A percentile compares a stretch with the other conserved stretches of the same genome.
Evolutionary conservation across 1,284 basidiomycete genomes (phyloP).

Genomic region (Thelephora terrestris): DNA sequence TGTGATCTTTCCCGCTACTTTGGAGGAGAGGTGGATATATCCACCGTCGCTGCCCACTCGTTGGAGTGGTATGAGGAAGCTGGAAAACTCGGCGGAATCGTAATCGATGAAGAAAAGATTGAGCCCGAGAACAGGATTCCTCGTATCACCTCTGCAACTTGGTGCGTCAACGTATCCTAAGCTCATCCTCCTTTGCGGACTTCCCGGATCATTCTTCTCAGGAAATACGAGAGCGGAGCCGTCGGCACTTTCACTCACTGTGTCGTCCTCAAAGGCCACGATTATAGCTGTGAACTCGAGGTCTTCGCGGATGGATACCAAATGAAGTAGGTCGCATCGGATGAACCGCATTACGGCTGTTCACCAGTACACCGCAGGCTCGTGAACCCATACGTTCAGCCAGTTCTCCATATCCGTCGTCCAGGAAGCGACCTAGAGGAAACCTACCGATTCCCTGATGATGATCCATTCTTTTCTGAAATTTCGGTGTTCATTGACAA

Average conservation of each 20-base stretch:
- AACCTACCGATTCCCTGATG: constrained; percentile 65
- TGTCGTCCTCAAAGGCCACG: constrained; percentile 79
- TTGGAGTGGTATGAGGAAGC: constrained; percentile 89
- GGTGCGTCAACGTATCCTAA: constrained; percentile 31
- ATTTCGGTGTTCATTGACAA: constrained; percentile 79
- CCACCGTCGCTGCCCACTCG: constrained; percentile 76
- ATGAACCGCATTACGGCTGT: background rate
- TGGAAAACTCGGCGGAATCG: constrained; percentile 74
- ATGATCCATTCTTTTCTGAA: constrained; percentile 91
- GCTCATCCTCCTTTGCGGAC: background rate
- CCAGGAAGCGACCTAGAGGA: constrained; percentile 83
- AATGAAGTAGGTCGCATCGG: constrained; percentile 43
- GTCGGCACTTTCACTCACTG: constrained; percentile 86
- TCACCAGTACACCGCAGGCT: constrained; percentile 38
- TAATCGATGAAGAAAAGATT: constrained; percentile 74
- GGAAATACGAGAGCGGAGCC: constrained; percentile 91
- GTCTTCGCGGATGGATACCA: constrained; percentile 85
- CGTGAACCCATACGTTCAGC: constrained; percentile 81
- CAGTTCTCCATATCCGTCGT: constrained; percentile 75
- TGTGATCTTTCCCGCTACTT: constrained; percentile 94
- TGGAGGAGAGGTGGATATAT: constrained; percentile 91
- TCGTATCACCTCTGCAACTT: constrained; percentile 70
- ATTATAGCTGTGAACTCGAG: constrained; percentile 91
- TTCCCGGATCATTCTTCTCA: constrained; percentile 14
- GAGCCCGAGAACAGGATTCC: constrained; percentile 72